phyloP scores from a whole-genome alignment of 2,329 filamentous ascomycete genomes.

The Aspergillus jensenii region DNA sequence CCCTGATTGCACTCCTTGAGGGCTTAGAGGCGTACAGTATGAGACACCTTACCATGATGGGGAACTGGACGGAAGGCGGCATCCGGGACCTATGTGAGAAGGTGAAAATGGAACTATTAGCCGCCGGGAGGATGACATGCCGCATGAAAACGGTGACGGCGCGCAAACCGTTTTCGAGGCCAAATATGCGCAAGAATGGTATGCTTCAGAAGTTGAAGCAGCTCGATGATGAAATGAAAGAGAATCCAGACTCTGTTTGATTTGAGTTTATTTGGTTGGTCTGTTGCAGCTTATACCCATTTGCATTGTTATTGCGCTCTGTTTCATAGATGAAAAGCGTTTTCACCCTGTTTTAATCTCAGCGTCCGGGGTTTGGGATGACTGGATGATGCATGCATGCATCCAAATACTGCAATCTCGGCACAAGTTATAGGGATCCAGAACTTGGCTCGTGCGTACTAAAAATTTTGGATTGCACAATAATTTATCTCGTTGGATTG shows the following conservation, averaged over 20 bases:
- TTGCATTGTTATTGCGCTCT: not conserved
- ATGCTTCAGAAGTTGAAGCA: constrained; percentile 12
- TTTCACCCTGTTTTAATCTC: not conserved
- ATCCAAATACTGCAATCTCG: not conserved
- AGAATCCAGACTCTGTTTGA: not conserved
- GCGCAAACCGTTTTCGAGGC: constrained; percentile 29
- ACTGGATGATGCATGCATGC: not conserved
- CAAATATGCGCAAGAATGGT: constrained; percentile 25
- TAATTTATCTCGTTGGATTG: not conserved
- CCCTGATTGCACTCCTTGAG: constrained; percentile 40
- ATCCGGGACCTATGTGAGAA: constrained; percentile 39
- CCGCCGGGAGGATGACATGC: constrained; percentile 12
- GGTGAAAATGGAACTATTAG: constrained; percentile 38
- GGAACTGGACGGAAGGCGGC: constrained; percentile 33
- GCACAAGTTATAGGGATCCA: not conserved
- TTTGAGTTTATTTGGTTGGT: not conserved
- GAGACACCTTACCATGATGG: constrained; percentile 34
- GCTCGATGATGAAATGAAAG: constrained; percentile 2
- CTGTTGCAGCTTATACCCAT: not conserved
- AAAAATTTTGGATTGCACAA: not conserved
- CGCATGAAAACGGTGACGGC: constrained; percentile 22
- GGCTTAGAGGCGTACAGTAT: constrained; percentile 41
- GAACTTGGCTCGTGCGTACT: not conserved
- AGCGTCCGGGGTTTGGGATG: not conserved
- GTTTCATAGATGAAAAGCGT: not conserved